phyloP scores from a whole-genome alignment of 2,329 filamentous ascomycete species.

The Venturia carpophila region DNA sequence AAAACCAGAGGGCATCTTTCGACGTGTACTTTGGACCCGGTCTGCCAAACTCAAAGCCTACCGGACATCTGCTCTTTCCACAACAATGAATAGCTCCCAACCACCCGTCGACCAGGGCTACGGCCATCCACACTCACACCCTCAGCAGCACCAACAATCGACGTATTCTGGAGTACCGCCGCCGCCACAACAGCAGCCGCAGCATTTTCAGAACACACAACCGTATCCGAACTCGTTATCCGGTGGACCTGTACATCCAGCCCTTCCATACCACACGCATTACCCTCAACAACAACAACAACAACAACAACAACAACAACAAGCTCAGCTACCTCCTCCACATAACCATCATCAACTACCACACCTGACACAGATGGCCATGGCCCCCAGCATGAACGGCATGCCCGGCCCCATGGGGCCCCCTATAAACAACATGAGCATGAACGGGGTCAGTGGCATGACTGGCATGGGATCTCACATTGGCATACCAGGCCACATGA shows the following conservation, averaged over 20 bases:
- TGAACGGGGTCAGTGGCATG: conserved; percentile 10
- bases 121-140: neutral
- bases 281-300: neutral
- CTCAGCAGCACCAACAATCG: conserved; percentile 5
- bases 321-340: neutral
- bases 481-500: neutral
- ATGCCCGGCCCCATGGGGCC: neutral
- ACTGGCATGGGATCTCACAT: neutral
- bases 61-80: neutral
- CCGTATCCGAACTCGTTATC: neutral
- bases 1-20: neutral
- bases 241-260: neutral
- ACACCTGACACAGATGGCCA: neutral
- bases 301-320: conserved; percentile 2
- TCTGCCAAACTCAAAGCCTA: neutral
- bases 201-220: neutral
- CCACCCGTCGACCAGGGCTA: neutral
- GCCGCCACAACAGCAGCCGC: neutral
- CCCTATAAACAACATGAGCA: conserved; percentile 2
- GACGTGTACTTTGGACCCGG: neutral
- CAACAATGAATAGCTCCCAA: neutral
- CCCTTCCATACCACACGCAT: neutral
- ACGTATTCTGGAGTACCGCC: neutral
- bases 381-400: neutral
- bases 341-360: conserved; percentile 1